These are phyloP conservation scores for Penicillium paxilli DNA, from an alignment of 495 filamentous ascomycete genomes.

Conservation along the genomic window DNA sequence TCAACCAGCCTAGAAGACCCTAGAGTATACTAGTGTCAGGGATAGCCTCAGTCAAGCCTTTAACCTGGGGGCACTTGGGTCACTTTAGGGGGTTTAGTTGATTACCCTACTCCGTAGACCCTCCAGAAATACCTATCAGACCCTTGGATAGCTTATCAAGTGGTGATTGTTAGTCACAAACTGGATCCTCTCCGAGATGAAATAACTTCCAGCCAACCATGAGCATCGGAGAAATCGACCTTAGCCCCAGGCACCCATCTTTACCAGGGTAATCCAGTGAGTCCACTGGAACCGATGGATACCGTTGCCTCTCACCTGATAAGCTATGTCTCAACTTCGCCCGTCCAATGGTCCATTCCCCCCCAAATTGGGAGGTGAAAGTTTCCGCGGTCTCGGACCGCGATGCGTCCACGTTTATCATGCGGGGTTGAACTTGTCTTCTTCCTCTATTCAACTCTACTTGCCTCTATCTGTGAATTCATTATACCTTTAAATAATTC, in stretches of 20 bases:
- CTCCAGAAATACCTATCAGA: no score
- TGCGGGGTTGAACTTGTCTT: slow-evolving; percentile 20
- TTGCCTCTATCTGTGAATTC: no score
- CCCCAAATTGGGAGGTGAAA: slow-evolving; percentile 1
- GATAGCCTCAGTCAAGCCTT: background rate
- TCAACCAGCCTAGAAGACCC: background rate
- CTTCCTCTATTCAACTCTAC: no score
- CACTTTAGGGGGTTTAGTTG: no score
- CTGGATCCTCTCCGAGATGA: background rate
- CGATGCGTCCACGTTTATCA: slow-evolving; percentile 20
- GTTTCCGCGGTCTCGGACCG: slow-evolving; percentile 29
- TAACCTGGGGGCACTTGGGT: no score
- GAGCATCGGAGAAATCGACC: no score
- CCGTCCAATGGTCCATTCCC: no score
- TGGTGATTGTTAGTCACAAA: background rate
- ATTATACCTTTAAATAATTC: slow-evolving; percentile 2
- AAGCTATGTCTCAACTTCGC: slow-evolving; percentile 8
- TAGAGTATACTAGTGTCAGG: no score
- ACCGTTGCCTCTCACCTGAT: slow-evolving; percentile 1
- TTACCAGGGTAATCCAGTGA: background rate
- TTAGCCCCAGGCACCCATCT: background rate
- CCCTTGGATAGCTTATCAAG: background rate
- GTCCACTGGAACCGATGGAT: background rate
- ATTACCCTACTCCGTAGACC: no score
- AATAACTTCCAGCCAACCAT: background rate